Percentiles rank a stretch among this genome's conserved stretches.
phyloP scores from a whole-genome alignment of 2,329 filamentous ascomycete species.

The Ophiostoma pallidulum region DNA sequence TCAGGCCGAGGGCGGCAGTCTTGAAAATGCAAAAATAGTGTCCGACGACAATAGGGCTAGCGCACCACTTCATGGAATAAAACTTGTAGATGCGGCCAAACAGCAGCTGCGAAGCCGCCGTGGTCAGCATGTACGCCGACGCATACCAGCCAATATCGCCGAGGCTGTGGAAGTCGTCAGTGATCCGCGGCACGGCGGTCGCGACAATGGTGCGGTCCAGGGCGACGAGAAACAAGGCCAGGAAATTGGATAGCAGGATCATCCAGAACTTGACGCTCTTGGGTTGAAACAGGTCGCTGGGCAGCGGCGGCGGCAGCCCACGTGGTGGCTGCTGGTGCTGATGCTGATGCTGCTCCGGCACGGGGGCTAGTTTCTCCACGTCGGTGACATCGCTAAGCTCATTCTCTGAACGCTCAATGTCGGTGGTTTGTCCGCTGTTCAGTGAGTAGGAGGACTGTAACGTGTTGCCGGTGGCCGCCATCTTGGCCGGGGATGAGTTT shows the following conservation, averaged over 20 bases:
- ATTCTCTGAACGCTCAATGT: conserved; percentile 9
- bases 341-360: too few species aligned
- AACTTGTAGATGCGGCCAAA: conserved; percentile 47
- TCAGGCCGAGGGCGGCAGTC: too few species aligned
- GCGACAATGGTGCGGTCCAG: conserved; percentile 48
- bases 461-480: background rate
- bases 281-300: conserved; percentile 38
- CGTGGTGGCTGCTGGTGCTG: background rate
- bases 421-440: conserved; percentile 12
- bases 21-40: too few species aligned
- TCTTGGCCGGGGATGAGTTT: background rate
- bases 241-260: conserved; percentile 42
- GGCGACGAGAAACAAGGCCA: conserved; percentile 49
- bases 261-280: conserved; percentile 47
- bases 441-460: conserved; percentile 10
- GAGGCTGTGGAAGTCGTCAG: conserved; percentile 47
- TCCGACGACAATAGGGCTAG: too few species aligned
- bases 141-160: conserved; percentile 57
- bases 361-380: conserved; percentile 20
- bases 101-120: conserved; percentile 43
- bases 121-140: conserved; percentile 51
- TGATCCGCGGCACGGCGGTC: conserved; percentile 45
- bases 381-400: conserved; percentile 17
- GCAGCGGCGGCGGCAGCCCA: conserved; percentile 2
- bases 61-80: conserved; percentile 39